Base-by-base conservation (phyloP, 2,329 filamentous ascomycete genomes). In the Diaporthe batatas region DNA sequence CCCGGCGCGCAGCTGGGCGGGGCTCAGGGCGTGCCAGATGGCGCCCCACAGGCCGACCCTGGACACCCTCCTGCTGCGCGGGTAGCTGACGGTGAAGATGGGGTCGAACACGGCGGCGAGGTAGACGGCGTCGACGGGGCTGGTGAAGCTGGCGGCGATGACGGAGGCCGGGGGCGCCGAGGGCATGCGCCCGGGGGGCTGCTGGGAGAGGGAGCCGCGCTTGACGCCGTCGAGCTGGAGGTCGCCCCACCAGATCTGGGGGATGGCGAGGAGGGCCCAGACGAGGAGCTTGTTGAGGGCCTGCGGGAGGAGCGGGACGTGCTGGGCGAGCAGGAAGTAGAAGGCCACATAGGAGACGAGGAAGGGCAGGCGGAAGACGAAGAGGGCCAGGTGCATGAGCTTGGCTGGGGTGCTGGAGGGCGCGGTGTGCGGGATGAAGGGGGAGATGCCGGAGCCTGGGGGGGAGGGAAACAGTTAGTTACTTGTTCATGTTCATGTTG, bases 231-330 rank as follows among this genome's bases (percentile, higher is more conserved):
- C 96, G 76, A 99, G 94, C 82, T 98, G 96, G n/a, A 99, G 86
- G 83, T 99, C 96, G 72, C 98, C 92, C 96, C 96, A 98, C 95
- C 95, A 98, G 72, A 99, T 94, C 36, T 96, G 96, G 0, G 95
- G 94, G 73, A 97, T 93, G 49, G 91, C 93, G 77, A 99, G 89
- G 76, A 98, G 89, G 74, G 91, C 89, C 96, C 96, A 98, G 69
- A 98, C 85, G 64, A 94, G 90, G 16, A 93, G 90, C 84, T 98
- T 98, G 79, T 94, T 94, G 55, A 91, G 79, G 73, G 87, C 81
- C 42, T 85, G 82, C 18, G 88, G 88, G 25, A 90, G 80, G 36
- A 74, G 36, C n/a, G 73, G 73, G 0, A 98, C 89, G 88, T 92
- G 93, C 84, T 96, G 94, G 69, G 98, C 88, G 74, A 98, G 78